Evolutionary conservation across 2,329 filamentous ascomycete species (phyloP), one percentile per base, ranked within the genome.

Genomic region (Didymella glomerata): DNA sequence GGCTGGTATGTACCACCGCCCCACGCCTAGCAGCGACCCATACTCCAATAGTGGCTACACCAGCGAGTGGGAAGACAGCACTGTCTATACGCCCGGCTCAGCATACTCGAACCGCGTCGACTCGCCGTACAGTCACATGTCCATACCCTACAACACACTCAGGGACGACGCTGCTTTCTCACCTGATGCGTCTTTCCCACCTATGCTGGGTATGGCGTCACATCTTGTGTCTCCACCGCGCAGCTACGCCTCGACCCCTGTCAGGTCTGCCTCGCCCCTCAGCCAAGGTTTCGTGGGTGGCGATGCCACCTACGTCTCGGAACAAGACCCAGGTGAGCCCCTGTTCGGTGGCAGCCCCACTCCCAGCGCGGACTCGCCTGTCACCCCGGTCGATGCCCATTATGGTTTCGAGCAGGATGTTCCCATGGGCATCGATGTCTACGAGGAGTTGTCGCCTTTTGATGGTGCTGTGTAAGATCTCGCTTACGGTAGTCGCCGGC

Each of bases 311-410:
- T 72, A 67, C 41, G 46, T 70, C n/a, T 49, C 68, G 8, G 54
- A 67, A 14, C 64, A 67, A 5, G 63, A 66, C 27, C 60, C 66
- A 0, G 48, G 63, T 3, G 72, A 71, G 27, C 61, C 66, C 1
- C 27, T 74, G 16, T 73, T 74, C 57, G 58, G 63, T 2, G 57
- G 64, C 14, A 66, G 62, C 14, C 69, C 71, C 1, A 68, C 65
- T 14, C 64, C 67, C 0, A 48, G 50, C 7, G 47, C 56, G 2
- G 67, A 69, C 30, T 68, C 67, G 58, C 71, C 69, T 14, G 48
- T 60, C 16, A 72, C 71, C 18, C 71, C 71, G 2, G 42, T 47
- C 9, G 59, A 58, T 24, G 53, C 50, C 13, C 44, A 18, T 5
- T 50, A 48, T 2, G 68, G 68, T 65, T 32, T 32, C 30, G 44